These are phyloP conservation scores for Gremmenia infestans DNA, from an alignment of 2,329 filamentous ascomycete species.

Conservation along the genomic window DNA sequence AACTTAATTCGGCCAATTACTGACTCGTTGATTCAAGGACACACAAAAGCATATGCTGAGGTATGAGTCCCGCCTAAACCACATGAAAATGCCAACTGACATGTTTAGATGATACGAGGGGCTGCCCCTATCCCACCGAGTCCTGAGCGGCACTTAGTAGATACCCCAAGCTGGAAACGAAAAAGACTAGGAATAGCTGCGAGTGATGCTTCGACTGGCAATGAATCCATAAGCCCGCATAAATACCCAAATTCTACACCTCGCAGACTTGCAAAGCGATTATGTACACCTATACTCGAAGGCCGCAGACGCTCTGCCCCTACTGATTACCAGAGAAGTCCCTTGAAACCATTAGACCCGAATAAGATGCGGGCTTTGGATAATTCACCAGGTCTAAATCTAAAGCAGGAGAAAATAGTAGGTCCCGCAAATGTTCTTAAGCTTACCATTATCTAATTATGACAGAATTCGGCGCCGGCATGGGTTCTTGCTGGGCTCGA, in stretches of 20 bases:
- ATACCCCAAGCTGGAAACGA: constrained; percentile 10
- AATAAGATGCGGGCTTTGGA: background rate
- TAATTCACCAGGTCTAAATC: background rate
- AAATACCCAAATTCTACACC: constrained; percentile 10
- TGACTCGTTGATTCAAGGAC: background rate
- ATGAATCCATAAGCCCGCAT: constrained; percentile 9
- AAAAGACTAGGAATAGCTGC: constrained; percentile 9
- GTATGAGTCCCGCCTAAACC: background rate
- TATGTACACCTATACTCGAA: constrained; percentile 4
- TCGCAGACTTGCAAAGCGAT: background rate
- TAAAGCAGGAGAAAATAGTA: background rate
- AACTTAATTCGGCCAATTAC: background rate
- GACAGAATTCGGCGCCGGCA: background rate
- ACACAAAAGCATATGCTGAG: constrained; percentile 7
- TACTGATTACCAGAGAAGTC: background rate
- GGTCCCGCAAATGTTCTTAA: background rate
- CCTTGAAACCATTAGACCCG: background rate
- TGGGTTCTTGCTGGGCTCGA: background rate
- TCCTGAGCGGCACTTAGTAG: background rate
- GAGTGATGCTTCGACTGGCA: constrained; percentile 9
- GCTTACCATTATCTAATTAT: background rate
- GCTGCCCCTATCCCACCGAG: constrained; percentile 4
- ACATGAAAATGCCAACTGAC: background rate
- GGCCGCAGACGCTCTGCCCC: constrained; percentile 4
- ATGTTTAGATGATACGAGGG: constrained; percentile 4